phyloP scores from a whole-genome alignment of 345 rosid genomes.

The Barbarea vulgaris region DNA sequence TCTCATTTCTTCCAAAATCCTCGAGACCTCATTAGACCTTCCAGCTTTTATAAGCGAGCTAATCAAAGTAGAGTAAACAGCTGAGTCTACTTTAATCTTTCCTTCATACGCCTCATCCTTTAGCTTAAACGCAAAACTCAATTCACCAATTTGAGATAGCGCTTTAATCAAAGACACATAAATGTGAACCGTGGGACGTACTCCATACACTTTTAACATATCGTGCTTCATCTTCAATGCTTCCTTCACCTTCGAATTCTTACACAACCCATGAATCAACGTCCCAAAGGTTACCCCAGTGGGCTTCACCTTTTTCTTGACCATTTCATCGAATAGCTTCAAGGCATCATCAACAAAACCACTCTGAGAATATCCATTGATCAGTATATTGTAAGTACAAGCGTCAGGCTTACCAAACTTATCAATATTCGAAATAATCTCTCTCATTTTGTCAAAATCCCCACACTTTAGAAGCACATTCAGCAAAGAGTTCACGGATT shows the following conservation, averaged over 20 bases:
- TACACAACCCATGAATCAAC: conserved; percentile 58
- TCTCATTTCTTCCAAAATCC: conserved; percentile 63
- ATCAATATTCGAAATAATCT: conserved; percentile 44
- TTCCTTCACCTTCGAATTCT: conserved; percentile 53
- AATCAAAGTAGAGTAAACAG: conserved; percentile 62
- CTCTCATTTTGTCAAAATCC: conserved; percentile 49
- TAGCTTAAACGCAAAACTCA: conserved; percentile 57
- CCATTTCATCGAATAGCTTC: conserved; percentile 68
- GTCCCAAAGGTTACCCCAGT: conserved; percentile 59
- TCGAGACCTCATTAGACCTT: conserved; percentile 53
- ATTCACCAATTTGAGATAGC: conserved; percentile 49
- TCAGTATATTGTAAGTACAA: conserved; percentile 76
- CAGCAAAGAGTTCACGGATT: conserved; percentile 65
- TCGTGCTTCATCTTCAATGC: conserved; percentile 68
- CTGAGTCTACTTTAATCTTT: conserved; percentile 50
- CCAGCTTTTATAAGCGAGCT: conserved; percentile 55
- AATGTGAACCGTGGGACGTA: conserved; percentile 45
- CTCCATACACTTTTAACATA: conserved; percentile 51
- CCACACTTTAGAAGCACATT: conserved; percentile 49
- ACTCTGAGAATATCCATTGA: conserved; percentile 43
- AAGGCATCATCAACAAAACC: conserved; percentile 55
- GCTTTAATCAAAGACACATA: conserved; percentile 65
- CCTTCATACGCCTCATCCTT: conserved; percentile 65
- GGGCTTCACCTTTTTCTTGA: conserved; percentile 54
- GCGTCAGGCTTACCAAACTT: conserved; percentile 55